Evolutionary conservation across 2,329 filamentous ascomycete genomes (phyloP).

Genomic region (Corinectria fuckeliana): DNA sequence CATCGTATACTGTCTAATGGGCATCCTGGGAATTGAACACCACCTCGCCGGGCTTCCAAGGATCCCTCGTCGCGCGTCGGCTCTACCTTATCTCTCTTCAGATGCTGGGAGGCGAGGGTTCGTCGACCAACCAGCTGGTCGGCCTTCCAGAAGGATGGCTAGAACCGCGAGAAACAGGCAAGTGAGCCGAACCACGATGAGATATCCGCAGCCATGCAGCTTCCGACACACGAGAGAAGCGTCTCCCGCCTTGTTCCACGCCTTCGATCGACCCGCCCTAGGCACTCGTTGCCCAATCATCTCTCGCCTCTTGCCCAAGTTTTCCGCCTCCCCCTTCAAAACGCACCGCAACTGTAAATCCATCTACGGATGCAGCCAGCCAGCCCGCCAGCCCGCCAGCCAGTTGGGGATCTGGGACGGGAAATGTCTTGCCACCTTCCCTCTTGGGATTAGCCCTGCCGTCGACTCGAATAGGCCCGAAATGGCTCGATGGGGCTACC

Average conservation of each 20-base stretch:
- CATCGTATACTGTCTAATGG: background rate
- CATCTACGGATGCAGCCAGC: background rate
- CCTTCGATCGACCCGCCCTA: background rate
- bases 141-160: background rate
- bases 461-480: conserved; percentile 15
- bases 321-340: background rate
- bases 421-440: conserved; percentile 15
- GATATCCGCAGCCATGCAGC: background rate
- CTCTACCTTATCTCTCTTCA: background rate
- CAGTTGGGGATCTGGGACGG: background rate
- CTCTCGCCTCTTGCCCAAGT: background rate
- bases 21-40: background rate
- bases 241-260: background rate
- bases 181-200: background rate
- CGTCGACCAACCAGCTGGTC: background rate
- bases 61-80: background rate
- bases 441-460: background rate
- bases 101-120: background rate
- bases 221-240: background rate
- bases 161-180: background rate
- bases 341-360: background rate
- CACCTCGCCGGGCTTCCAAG: background rate
- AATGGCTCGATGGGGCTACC: background rate
- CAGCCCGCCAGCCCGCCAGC: background rate
- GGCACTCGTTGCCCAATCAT: background rate